Evolutionary conservation across 1,284 basidiomycete genomes (phyloP).

Genomic region (Polyporus tsugae): DNA sequence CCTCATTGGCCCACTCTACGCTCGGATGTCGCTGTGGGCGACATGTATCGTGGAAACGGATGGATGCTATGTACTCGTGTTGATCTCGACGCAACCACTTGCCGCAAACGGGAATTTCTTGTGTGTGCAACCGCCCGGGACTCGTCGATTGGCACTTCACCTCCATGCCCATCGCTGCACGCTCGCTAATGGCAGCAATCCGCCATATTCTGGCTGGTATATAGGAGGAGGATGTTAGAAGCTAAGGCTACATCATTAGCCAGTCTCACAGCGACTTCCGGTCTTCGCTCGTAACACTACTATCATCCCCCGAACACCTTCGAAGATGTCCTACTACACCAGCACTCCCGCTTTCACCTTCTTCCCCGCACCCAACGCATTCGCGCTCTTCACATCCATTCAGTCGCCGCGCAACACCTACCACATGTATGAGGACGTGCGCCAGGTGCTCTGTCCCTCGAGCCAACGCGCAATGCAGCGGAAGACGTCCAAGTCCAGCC

Average conservation of each 20-base stretch:
- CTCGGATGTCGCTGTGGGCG: not conserved
- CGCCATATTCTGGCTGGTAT: not conserved
- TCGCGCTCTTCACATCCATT: slow-evolving; percentile 31
- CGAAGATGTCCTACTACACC: slow-evolving; percentile 21
- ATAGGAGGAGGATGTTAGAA: not conserved
- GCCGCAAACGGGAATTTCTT: not conserved
- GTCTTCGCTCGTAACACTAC: not conserved
- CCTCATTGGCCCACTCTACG: slow-evolving; percentile 7
- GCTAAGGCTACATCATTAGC: not conserved
- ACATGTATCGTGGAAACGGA: slow-evolving; percentile 2
- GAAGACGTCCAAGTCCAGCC: slow-evolving; percentile 27
- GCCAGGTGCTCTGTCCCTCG: slow-evolving; percentile 15
- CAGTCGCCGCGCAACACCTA: slow-evolving; percentile 34
- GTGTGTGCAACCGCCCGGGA: not conserved
- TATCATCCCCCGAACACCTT: not conserved
- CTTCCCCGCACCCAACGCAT: slow-evolving; percentile 28
- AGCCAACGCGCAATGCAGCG: slow-evolving; percentile 9
- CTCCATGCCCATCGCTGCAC: slow-evolving; percentile 1
- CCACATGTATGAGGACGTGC: slow-evolving; percentile 31
- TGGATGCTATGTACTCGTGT: not conserved
- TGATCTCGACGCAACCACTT: not conserved
- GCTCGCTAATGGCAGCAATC: slow-evolving; percentile 8
- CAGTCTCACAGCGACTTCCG: not conserved
- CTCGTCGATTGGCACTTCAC: slow-evolving; percentile 8
- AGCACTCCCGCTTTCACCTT: slow-evolving; percentile 19